A percentile compares a stretch with the other conserved stretches of the same genome.
These are phyloP conservation scores for Glaciozyma martinii DNA, from an alignment of 768 basidiomycete species.

Conservation along the genomic window DNA sequence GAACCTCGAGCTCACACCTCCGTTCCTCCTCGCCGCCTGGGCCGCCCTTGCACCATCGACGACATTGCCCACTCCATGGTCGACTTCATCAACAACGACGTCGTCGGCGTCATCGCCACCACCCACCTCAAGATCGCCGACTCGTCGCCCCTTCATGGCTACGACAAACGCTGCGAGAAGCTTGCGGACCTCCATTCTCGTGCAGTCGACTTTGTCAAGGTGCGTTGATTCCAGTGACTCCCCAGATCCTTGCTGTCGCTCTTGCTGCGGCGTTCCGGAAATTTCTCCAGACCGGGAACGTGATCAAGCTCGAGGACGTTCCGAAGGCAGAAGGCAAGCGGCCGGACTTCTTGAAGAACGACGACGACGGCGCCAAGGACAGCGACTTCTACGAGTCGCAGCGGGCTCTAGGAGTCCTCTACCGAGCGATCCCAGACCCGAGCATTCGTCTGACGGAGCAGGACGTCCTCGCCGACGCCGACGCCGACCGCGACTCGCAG, in stretches of 20 bases:
- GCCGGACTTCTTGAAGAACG: slow-evolving; percentile 37
- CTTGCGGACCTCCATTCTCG: slow-evolving; percentile 19
- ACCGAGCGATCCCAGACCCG: slow-evolving; percentile 48
- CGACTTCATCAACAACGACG: slow-evolving; percentile 3
- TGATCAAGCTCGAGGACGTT: not conserved
- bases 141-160: not conserved
- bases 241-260: no score
- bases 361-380: slow-evolving; percentile 32
- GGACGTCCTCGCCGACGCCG: not conserved
- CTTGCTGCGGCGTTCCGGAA: no score
- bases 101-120: slow-evolving; percentile 5
- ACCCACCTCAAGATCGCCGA: slow-evolving; percentile 16
- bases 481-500: not conserved
- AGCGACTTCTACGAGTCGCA: slow-evolving; percentile 64
- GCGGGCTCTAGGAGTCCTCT: slow-evolving; percentile 63
- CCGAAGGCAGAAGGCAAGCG: not conserved
- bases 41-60: not conserved
- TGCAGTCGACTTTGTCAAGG: slow-evolving; percentile 8
- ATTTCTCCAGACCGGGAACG: slow-evolving; percentile 1
- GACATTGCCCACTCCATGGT: not conserved
- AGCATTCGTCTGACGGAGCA: not conserved
- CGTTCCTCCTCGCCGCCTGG: not conserved
- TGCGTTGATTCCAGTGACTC: no score
- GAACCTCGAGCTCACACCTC: not conserved
- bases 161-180: not conserved